Percentiles rank a stretch among this genome's conserved stretches.
Evolutionary conservation across 1,284 basidiomycete genomes (phyloP).

Genomic region (Neolentinus lepideus): DNA sequence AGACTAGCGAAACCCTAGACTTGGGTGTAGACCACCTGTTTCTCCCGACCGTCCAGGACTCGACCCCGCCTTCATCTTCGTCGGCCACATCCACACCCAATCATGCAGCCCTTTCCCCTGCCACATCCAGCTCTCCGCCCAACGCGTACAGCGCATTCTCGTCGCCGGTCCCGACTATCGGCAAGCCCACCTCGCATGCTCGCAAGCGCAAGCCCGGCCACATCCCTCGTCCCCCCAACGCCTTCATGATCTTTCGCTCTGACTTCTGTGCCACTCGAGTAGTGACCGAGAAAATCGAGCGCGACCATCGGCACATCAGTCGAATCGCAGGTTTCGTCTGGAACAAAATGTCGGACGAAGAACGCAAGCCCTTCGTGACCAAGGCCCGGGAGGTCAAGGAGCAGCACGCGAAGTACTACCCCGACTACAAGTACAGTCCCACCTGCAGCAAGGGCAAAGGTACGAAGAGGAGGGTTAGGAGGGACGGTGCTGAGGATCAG

Average conservation of each 20-base stretch:
- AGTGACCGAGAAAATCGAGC: conserved; percentile 28
- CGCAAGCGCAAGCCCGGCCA: conserved; percentile 34
- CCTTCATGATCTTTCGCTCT: conserved; percentile 80
- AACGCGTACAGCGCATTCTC: conserved; percentile 1
- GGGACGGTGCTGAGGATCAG: conserved; percentile 21
- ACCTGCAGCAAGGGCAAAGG: conserved; percentile 20
- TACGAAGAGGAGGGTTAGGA: conserved; percentile 24
- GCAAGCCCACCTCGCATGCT: conserved; percentile 25
- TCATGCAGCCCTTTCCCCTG: conserved; percentile 4
- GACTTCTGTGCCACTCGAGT: conserved; percentile 50
- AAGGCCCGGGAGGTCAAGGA: conserved; percentile 40
- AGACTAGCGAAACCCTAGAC: conserved; percentile 7
- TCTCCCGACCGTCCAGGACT: conserved; percentile 3
- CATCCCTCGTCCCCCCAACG: conserved; percentile 75
- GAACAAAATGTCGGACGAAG: conserved; percentile 26
- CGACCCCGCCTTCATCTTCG: conserved; percentile 7
- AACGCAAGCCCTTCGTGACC: conserved; percentile 31
- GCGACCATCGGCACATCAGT: conserved; percentile 46
- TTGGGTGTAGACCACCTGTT: conserved; percentile 13
- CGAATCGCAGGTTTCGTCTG: conserved; percentile 38
- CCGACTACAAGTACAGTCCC: conserved; percentile 51
- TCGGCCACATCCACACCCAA: background rate
- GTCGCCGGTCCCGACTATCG: conserved; percentile 12
- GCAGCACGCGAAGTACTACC: conserved; percentile 41
- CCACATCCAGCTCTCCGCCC: background rate